These are phyloP conservation scores for Cryphonectria parasitica DNA, from an alignment of 2,329 filamentous ascomycete species.

Conservation along the genomic window DNA sequence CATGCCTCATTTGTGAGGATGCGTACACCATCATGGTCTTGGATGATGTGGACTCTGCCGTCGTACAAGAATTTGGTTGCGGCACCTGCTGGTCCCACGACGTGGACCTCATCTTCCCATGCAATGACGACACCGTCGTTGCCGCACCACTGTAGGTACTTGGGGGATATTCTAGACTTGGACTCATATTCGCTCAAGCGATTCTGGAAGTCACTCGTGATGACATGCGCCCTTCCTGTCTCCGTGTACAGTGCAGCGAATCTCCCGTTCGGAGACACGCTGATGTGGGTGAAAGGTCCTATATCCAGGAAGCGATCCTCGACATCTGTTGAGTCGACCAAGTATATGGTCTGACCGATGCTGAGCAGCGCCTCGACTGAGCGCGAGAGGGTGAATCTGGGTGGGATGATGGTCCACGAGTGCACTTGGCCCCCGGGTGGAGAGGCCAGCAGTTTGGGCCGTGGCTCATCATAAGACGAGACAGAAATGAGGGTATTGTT, in stretches of 20 bases:
- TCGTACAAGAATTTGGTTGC: conserved; percentile 86
- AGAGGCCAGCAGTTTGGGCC: conserved; percentile 78
- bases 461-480: conserved; percentile 86
- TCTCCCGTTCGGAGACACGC: conserved; percentile 87
- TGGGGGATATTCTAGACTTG: conserved; percentile 79
- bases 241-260: conserved; percentile 87
- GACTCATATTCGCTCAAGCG: conserved; percentile 91
- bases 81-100: conserved; percentile 83
- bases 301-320: conserved; percentile 91
- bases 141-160: conserved; percentile 93
- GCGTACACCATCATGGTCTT: conserved; percentile 82
- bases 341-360: conserved; percentile 80
- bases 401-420: conserved; percentile 88
- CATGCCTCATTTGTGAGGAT: conserved; percentile 92
- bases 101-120: conserved; percentile 97
- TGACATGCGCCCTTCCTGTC: conserved; percentile 85
- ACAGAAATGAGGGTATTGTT: conserved; percentile 89
- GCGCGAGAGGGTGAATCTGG: conserved; percentile 83
- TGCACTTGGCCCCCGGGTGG: conserved; percentile 79
- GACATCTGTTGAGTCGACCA: conserved; percentile 85
- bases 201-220: conserved; percentile 93
- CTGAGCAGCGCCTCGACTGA: conserved; percentile 92
- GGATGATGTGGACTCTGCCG: conserved; percentile 83
- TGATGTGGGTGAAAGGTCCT: conserved; percentile 88
- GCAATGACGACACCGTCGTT: conserved; percentile 91